phyloP scores from a whole-genome alignment of 2,329 filamentous ascomycete species.

The Hypoxylon sp. region DNA sequence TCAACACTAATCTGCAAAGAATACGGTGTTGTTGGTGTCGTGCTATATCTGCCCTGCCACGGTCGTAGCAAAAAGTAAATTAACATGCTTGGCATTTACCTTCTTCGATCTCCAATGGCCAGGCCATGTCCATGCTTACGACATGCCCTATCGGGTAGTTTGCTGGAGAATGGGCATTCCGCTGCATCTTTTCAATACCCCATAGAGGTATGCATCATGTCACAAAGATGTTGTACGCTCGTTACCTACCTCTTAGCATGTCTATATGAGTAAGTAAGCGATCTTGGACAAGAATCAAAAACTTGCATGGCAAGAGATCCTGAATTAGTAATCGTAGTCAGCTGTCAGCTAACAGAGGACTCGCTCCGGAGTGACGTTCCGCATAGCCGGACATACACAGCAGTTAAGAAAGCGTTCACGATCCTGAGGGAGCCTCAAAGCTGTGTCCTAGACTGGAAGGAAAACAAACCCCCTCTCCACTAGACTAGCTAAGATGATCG shows the following conservation, averaged over 20 bases:
- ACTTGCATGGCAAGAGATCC: conserved; percentile 7
- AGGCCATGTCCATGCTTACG: conserved; percentile 13
- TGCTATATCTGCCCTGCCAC: conserved; percentile 32
- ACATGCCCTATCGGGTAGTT: conserved; percentile 29
- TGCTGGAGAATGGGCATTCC: conserved; percentile 15
- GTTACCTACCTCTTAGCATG: neutral
- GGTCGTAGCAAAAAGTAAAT: conserved; percentile 29
- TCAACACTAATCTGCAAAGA: conserved; percentile 13
- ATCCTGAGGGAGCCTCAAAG: conserved; percentile 23
- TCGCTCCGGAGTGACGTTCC: conserved; percentile 28
- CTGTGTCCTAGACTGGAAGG: too few species aligned
- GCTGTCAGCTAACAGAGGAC: conserved; percentile 21
- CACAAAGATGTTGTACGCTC: neutral
- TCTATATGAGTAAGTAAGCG: conserved; percentile 11
- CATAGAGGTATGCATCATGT: neutral
- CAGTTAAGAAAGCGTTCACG: conserved; percentile 10
- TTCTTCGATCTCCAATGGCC: conserved; percentile 18
- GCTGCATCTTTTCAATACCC: conserved; percentile 4
- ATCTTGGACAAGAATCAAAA: neutral
- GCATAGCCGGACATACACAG: conserved; percentile 24
- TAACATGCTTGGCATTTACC: conserved; percentile 33
- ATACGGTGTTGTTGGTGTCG: conserved; percentile 26
- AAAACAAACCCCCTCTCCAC: too few species aligned
- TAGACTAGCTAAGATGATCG: too few species aligned
- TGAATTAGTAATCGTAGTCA: conserved; percentile 15